Base-by-base conservation (phyloP, 768 basidiomycete species). In the Mycena haematopus region DNA sequence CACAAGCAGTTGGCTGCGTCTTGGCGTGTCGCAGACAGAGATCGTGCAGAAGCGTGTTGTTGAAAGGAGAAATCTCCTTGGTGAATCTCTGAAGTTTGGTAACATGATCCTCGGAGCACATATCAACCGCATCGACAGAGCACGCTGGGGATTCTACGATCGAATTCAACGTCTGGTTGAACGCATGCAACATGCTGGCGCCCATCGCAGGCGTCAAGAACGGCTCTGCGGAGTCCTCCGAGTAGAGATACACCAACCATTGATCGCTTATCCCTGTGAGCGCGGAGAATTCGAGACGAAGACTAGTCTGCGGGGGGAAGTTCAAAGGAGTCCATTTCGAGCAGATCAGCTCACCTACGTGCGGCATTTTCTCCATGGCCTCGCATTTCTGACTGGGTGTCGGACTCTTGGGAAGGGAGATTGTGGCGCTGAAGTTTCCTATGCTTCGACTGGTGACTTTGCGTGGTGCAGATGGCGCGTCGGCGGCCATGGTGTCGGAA, bases 21-120 rank as follows among this genome's bases (percentile, higher is more conserved):
- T 52, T 36, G 36, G 52, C 35, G 52, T 52, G 36, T 52, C 52
- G 52, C 33, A 52, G 36, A 52, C 52, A 52, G 52, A 52, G 52
- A n/a, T 52, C 35, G 52, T 52, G 52, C 35, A 52, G 35, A 33
- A 52, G 52, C 22, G 36, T 52, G 52, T 52, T 52, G 36, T 52
- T 52, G 52, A 52, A 52, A n/a, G 52, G 52, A 29, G 52, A 52
- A 36, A 52, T 52, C 35, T 52, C 35, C 52, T 52, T 52, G 52
- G 52, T 52, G 52, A 52, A 52, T 33, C 13, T 36, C 13, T 36
- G n/a, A 36, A 52, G 38, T 36, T 38, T 35, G 35, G 15, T n/a
- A 33, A 52, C 13, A 52, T 52, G 52, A 52, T 52, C 35, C 52
- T 52, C 52, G 11, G 52, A 52, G 52, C 21, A 52, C 15, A 52